phyloP scores from a whole-genome alignment of 2,329 filamentous ascomycete species.

The Ramularia collo-cygni region DNA sequence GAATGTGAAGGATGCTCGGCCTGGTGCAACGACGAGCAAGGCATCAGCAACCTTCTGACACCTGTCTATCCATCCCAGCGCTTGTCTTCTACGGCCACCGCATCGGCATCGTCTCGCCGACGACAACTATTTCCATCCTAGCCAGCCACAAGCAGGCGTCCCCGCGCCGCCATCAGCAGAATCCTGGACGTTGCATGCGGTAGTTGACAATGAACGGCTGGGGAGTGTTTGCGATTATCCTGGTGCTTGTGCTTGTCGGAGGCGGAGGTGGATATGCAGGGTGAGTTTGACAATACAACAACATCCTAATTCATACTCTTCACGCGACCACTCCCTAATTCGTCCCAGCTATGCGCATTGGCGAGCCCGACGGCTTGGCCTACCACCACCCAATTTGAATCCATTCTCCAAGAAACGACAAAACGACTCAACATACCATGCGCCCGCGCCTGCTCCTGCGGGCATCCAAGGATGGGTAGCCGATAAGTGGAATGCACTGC shows the following conservation, averaged over 20 bases:
- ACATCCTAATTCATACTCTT: neutral
- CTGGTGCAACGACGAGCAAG: no score
- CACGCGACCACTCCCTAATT: slow-evolving; percentile 4
- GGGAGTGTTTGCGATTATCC: slow-evolving; percentile 65
- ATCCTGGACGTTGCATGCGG: slow-evolving; percentile 10
- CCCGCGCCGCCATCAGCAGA: slow-evolving; percentile 17
- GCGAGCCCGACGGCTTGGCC: slow-evolving; percentile 65
- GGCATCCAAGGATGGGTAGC: slow-evolving; percentile 68
- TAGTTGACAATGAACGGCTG: slow-evolving; percentile 28
- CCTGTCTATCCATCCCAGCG: no score
- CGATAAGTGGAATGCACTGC: slow-evolving; percentile 57
- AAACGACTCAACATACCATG: slow-evolving; percentile 33
- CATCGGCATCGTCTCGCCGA: slow-evolving; percentile 1
- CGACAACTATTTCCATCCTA: neutral
- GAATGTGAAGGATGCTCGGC: no score
- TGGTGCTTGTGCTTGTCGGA: slow-evolving; percentile 29
- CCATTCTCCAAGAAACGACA: slow-evolving; percentile 51
- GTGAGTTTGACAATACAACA: neutral
- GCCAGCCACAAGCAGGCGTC: slow-evolving; percentile 9
- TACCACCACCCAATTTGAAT: slow-evolving; percentile 64
- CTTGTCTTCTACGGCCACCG: no score
- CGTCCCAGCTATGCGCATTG: slow-evolving; percentile 55
- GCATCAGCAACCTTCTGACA: no score
- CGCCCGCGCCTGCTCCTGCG: slow-evolving; percentile 49
- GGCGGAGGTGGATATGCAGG: neutral